phyloP scores from a whole-genome alignment of 2,329 filamentous ascomycete genomes.

The Paramyrothecium roridum region DNA sequence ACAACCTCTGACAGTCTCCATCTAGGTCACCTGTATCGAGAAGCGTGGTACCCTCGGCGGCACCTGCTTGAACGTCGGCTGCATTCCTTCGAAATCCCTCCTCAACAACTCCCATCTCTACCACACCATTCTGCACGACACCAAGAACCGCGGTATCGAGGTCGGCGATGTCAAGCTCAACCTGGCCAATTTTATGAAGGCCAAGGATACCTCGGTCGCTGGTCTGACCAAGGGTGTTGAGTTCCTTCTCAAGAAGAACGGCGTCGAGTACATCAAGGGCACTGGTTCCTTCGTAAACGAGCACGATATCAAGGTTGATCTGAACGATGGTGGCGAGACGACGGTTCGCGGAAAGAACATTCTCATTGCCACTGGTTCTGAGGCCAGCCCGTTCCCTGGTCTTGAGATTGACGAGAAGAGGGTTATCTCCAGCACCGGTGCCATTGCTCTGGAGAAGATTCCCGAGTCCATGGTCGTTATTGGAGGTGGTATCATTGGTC shows the following conservation, averaged over 20 bases:
- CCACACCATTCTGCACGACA: conserved; percentile 95
- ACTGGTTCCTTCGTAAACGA: conserved; percentile 83
- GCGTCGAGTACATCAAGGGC: conserved; percentile 96
- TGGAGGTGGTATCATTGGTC: conserved; percentile 95
- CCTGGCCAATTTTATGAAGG: conserved; percentile 94
- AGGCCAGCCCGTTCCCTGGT: conserved; percentile 94
- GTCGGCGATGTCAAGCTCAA: conserved; percentile 97
- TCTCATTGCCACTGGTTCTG: conserved; percentile 92
- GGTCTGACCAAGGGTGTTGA: conserved; percentile 96
- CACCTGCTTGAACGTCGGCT: conserved; percentile 98
- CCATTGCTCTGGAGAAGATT: conserved; percentile 83
- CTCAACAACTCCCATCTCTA: conserved; percentile 99
- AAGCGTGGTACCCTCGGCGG: conserved; percentile 94
- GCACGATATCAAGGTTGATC: conserved; percentile 86
- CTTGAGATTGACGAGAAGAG: conserved; percentile 96
- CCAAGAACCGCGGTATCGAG: conserved; percentile 94
- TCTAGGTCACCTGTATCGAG: conserved; percentile 91
- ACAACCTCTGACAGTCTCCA: conserved; percentile 7
- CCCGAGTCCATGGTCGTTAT: conserved; percentile 97
- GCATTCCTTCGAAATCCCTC: conserved; percentile 98
- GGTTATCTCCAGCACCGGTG: conserved; percentile 94
- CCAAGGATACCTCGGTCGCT: conserved; percentile 87
- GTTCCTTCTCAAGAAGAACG: conserved; percentile 99
- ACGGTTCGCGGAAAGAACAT: conserved; percentile 92
- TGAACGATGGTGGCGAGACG: conserved; percentile 88